Evolutionary conservation across 495 filamentous ascomycete species (phyloP).

Genomic region (Lindgomyces ingoldianus): DNA sequence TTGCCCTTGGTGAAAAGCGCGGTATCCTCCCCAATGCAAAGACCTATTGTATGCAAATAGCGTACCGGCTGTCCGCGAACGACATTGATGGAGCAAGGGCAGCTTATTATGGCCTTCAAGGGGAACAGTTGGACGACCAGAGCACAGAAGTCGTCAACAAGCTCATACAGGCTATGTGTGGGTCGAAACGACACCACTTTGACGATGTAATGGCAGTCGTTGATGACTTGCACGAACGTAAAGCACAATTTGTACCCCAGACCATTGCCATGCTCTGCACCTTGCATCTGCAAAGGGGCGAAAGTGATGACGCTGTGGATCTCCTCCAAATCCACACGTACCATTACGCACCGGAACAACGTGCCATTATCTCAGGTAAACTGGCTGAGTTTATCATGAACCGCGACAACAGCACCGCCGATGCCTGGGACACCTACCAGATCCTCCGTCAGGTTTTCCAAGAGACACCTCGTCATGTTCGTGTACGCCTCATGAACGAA

Average conservation of each 20-base stretch:
- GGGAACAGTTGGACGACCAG: conserved; percentile 55
- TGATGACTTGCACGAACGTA: conserved; percentile 71
- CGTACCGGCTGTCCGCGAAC: conserved; percentile 67
- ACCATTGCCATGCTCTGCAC: conserved; percentile 71
- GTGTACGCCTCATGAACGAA: conserved; percentile 73
- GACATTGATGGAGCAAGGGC: conserved; percentile 68
- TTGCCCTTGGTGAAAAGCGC: conserved; percentile 61
- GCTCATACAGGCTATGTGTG: conserved; percentile 73
- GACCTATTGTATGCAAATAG: conserved; percentile 73
- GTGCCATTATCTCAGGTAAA: conserved; percentile 60
- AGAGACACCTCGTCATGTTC: conserved; percentile 62
- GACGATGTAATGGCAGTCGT: conserved; percentile 71
- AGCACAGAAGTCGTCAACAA: conserved; percentile 69
- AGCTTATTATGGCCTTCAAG: conserved; percentile 62
- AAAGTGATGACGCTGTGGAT: conserved; percentile 73
- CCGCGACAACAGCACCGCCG: conserved; percentile 57
- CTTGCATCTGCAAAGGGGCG: conserved; percentile 69
- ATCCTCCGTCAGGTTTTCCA: conserved; percentile 76
- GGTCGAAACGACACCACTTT: conserved; percentile 55
- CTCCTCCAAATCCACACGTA: conserved; percentile 68
- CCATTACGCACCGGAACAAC: conserved; percentile 65
- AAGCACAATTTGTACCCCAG: conserved; percentile 64
- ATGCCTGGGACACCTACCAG: conserved; percentile 79
- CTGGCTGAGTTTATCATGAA: conserved; percentile 69
- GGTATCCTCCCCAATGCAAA: conserved; percentile 62